These are phyloP conservation scores for Candida namnaoensis DNA, from an alignment of 805 yeast genomes.

Conservation along the genomic window DNA sequence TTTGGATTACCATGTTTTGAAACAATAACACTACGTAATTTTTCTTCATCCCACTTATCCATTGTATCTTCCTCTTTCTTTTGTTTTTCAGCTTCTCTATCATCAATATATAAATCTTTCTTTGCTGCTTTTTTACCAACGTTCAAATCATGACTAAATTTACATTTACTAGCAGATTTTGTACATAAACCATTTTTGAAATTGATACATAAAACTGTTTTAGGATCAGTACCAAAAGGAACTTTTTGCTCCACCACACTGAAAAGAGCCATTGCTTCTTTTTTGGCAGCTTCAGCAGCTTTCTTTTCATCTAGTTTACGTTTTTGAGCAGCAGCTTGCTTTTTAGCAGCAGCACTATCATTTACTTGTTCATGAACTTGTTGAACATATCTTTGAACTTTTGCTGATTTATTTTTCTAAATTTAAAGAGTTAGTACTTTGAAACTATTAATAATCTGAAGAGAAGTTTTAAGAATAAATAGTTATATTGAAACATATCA, in stretches of 20 bases:
- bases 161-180: slow-evolving; percentile 69
- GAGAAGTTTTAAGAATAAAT: background rate
- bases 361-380: slow-evolving; percentile 61
- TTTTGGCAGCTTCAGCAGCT: slow-evolving; percentile 83
- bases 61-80: slow-evolving; percentile 74
- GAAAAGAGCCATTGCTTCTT: slow-evolving; percentile 75
- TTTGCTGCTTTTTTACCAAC: slow-evolving; percentile 84
- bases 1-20: slow-evolving; percentile 93
- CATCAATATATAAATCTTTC: slow-evolving; percentile 90
- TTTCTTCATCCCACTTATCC: slow-evolving; percentile 97
- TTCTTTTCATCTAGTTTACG: slow-evolving; percentile 71
- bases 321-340: slow-evolving; percentile 67
- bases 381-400: slow-evolving; percentile 65
- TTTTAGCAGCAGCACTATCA: slow-evolving; percentile 48
- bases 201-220: slow-evolving; percentile 81
- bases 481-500: no score
- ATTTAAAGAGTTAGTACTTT: background rate
- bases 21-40: slow-evolving; percentile 73
- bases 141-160: slow-evolving; percentile 82
- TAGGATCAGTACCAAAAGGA: slow-evolving; percentile 97
- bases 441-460: no score
- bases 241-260: slow-evolving; percentile 71
- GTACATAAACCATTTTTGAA: slow-evolving; percentile 84
- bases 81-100: slow-evolving; percentile 67
- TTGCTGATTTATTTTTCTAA: slow-evolving; percentile 79